Conservation (phyloP, 2,329 filamentous ascomycete species). For the Helotiales sp. region DNA sequence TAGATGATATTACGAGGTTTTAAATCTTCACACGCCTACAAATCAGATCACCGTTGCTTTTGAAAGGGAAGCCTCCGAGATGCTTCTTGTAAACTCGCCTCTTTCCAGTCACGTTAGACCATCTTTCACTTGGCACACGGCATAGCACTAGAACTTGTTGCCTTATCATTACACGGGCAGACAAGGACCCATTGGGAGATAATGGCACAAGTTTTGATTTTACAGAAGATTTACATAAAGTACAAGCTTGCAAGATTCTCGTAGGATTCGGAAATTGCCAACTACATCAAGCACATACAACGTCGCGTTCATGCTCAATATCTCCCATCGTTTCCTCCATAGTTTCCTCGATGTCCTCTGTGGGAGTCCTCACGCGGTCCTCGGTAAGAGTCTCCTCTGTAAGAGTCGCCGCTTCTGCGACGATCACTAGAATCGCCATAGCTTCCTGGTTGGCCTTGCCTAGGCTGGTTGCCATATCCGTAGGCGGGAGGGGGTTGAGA, state of each 20-base stretch:
- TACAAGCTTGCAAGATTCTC: background rate
- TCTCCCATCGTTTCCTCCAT: conserved; percentile 6
- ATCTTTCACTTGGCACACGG: too few species aligned
- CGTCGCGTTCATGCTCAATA: background rate
- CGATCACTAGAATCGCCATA: conserved; percentile 20
- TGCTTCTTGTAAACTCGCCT: too few species aligned
- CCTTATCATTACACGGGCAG: too few species aligned
- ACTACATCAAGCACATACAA: too few species aligned
- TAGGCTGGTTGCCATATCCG: conserved; percentile 11
- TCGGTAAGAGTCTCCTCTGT: conserved; percentile 19
- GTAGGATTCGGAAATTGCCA: background rate
- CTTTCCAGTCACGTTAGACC: too few species aligned
- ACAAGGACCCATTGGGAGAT: too few species aligned
- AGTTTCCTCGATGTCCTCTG: conserved; percentile 11
- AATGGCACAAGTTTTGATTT: background rate
- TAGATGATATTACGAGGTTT: too few species aligned
- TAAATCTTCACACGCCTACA: too few species aligned
- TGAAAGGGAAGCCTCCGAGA: too few species aligned
- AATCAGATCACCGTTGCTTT: too few species aligned
- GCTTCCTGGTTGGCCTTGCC: conserved; percentile 15
- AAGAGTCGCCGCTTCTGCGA: conserved; percentile 18
- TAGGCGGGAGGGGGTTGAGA: conserved; percentile 16
- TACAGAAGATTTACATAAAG: background rate
- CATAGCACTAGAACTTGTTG: too few species aligned
- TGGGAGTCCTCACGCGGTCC: conserved; percentile 14